A percentile compares a stretch with the other conserved stretches of the same genome.
Evolutionary conservation across 2,329 filamentous ascomycete genomes (phyloP).

Genomic region (Claviceps capensis): DNA sequence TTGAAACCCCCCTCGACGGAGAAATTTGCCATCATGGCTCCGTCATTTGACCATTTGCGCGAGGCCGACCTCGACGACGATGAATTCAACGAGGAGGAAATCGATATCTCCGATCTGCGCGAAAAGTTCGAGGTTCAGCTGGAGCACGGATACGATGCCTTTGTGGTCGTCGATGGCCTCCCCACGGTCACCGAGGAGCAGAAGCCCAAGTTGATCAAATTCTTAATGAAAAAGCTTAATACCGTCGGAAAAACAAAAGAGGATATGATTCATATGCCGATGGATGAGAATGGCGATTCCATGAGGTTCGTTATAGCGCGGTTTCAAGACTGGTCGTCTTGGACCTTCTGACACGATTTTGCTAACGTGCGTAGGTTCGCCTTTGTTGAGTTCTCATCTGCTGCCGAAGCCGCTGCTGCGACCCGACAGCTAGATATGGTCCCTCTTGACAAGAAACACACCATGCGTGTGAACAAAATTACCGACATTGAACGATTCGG

Average conservation of each 20-base stretch:
- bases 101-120: constrained; percentile 87
- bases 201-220: constrained; percentile 91
- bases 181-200: constrained; percentile 80
- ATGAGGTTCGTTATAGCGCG: constrained; percentile 49
- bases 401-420: constrained; percentile 78
- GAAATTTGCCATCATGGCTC: constrained; percentile 57
- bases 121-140: constrained; percentile 93
- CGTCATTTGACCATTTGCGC: constrained; percentile 78
- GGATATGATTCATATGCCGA: constrained; percentile 85
- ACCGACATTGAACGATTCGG: constrained; percentile 96
- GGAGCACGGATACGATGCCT: constrained; percentile 90
- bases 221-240: constrained; percentile 86
- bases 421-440: constrained; percentile 78
- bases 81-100: constrained; percentile 80
- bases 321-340: not conserved
- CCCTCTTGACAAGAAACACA: constrained; percentile 94
- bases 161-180: constrained; percentile 90
- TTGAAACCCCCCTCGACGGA: constrained; percentile 18
- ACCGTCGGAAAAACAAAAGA: constrained; percentile 73
- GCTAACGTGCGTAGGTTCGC: constrained; percentile 52
- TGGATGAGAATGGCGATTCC: constrained; percentile 75
- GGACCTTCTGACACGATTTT: not conserved
- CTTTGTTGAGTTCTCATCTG: constrained; percentile 89
- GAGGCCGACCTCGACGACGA: constrained; percentile 80
- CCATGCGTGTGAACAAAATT: constrained; percentile 89